Conservation (phyloP, 2,329 filamentous ascomycete species). For the Neonectria punicea region DNA sequence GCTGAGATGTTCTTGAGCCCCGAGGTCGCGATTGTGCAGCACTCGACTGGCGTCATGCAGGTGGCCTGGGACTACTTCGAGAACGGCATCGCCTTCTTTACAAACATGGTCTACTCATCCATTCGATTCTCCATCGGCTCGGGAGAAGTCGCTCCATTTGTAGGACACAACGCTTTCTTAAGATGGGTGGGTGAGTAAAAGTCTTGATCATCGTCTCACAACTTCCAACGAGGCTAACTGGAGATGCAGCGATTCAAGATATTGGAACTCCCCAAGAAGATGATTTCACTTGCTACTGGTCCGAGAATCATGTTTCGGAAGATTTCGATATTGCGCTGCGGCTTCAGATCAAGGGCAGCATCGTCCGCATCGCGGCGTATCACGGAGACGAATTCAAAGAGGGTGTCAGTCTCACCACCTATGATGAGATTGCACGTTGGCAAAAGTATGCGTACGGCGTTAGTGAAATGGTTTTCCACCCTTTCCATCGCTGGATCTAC, state of each 20-base stretch:
- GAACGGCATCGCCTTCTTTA: conserved; percentile 18
- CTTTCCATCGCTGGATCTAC: conserved; percentile 17
- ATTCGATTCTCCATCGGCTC: conserved; percentile 15
- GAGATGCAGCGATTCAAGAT: conserved; percentile 11
- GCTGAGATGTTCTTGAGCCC: conserved; percentile 18
- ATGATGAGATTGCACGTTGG: conserved; percentile 20
- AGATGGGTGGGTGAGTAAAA: conserved; percentile 7
- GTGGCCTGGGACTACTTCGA: conserved; percentile 18
- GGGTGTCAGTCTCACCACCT: conserved; percentile 15
- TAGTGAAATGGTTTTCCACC: conserved; percentile 19
- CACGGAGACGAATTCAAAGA: conserved; percentile 16
- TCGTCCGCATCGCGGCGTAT: conserved; percentile 15
- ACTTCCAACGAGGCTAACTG: background rate
- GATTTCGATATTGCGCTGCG: conserved; percentile 18
- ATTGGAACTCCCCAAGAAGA: conserved; percentile 1
- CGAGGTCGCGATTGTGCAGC: conserved; percentile 16
- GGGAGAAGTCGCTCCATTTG: conserved; percentile 15
- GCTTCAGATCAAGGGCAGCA: conserved; percentile 19
- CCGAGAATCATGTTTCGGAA: conserved; percentile 16
- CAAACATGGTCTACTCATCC: conserved; percentile 14
- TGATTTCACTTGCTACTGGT: conserved; percentile 9
- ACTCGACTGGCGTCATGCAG: conserved; percentile 19
- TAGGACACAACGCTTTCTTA: conserved; percentile 14
- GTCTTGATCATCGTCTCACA: background rate
- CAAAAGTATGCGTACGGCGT: conserved; percentile 21